Base-by-base conservation (phyloP, 495 filamentous ascomycete species). In the Glutinoglossum americanum region DNA sequence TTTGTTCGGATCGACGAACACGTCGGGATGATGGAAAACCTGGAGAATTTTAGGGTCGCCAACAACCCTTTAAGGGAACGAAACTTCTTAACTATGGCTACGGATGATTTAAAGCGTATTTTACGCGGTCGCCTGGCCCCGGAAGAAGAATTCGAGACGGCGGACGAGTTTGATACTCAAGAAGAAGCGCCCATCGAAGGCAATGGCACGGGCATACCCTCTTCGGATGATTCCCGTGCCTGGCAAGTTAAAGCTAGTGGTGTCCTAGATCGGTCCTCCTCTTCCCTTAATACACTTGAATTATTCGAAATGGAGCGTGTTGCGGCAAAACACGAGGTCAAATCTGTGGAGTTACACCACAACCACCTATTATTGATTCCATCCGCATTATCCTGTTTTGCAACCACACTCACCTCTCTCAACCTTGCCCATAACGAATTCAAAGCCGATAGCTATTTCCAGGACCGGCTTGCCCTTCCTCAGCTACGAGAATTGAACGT, bases 11-110 rank as follows among this genome's bases (percentile, higher is more conserved):
- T 98, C 35, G 87, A 93, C 61, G 76, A 84, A 11, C 77, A 77
- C 62, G 78, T 97, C 58, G 86, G 85, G 6, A 68, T 79, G 28
- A 94, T 97, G 85, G 79, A 87, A 3, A 81, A 69, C 54, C 71
- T 98, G 9, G 73, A 76, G 9, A 80, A 78, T 58, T 75, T 96
- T 41, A 78, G 78, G 11, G 73, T 98, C 37, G 79, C 80, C 49
- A 87, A 86, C 15, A 98, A 98, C 64, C 92, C 92, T 5, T 69
- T 98, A 13, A 73, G 83, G 48, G 89, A 95, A 62, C 87, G 84
- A 62, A 93, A 85, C 66, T 84, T 92, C 57, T 72, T 89, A 32
- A 81, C 72, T 23, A 84, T 94, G 74, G 73, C 74, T 26, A 87
- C 85, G 0, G 85, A 87, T 21, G 84, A 89, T 55, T 67, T 98